Base-by-base conservation (phyloP, 495 filamentous ascomycete genomes). In the Amphirosellinia nigrospora region DNA sequence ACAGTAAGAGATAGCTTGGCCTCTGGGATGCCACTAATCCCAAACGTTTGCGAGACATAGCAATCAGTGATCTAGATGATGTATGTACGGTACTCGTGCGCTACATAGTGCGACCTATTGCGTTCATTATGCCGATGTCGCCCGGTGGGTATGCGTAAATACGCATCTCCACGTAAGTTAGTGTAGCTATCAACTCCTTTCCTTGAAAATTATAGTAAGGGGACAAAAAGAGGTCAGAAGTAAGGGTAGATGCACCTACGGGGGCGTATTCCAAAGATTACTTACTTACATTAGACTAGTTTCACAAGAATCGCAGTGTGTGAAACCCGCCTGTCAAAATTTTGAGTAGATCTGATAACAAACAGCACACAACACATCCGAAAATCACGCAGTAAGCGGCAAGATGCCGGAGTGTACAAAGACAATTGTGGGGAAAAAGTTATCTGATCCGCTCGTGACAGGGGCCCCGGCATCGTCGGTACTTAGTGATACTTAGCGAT, bases 361-460 rank as follows among this genome's bases (percentile, higher is more conserved):
- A 69, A 62, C 19, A 3, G 9, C 45, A 62, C 36, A 10, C n/a
- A n/a, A n/a, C n/a, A 65, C 3, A 50, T 30, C 32, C 38, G 11
- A 53, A 53, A 52, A 53, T 65, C 63, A 65, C 63, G 63, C 63
- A 65, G 50, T 9, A 36, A 13, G 32, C 38, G 50, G 43, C 4
- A 34, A 0, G 55, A 58, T n/a, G n/a, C n/a, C n/a, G n/a, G n/a
- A n/a, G n/a, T n/a, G n/a, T n/a, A n/a, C n/a, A n/a, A 43, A 66
- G 46, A 19, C n/a, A 30, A 15, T 43, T 68, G 65, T 62, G 72
- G 70, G 56, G 62, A 69, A 64, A 73, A 50, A 60, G 68, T 77
- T 77, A 77, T 77, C 74, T 73, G 74, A 77, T 77, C 74, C 74
- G 74, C 71, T 69, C 41, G 32, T 67, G 72, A 43, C 70, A 71